Base-by-base conservation (phyloP, 192 early-diverging fungal genomes). In the Mortierella claussenii region DNA sequence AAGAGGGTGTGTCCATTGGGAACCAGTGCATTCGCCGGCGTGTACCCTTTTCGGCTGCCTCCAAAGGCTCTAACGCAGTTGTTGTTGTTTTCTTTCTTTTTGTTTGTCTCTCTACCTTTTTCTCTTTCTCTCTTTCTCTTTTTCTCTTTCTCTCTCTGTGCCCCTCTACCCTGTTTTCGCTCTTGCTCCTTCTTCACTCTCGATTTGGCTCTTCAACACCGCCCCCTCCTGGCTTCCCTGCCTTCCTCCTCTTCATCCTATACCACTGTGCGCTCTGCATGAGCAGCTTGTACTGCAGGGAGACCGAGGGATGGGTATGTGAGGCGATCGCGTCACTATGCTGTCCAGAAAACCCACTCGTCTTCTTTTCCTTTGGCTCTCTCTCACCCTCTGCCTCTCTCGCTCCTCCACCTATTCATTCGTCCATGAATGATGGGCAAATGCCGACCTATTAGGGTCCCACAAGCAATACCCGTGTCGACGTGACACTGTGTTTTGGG, bases 401-500 rank as follows among this genome's bases (percentile, higher is more conserved):
- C 46, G 7, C 46, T 13, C 20, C 21, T n/a, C 5, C 20, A 47
- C 46, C 6, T n/a, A 20, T 23, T 20, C 8, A 20, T 17, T 42
- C 40, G 17, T n/a, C n/a, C n/a, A n/a, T n/a, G n/a, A n/a, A n/a
- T n/a, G n/a, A n/a, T n/a, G n/a, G n/a, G n/a, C n/a, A n/a, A n/a
- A 24, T 51, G 4, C 28, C 24, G 6, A 24, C 17, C 24, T 37
- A 24, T 40, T 46, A 70, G 69, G 61, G 69, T 18, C 69, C 61
- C 20, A 73, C 69, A n/a, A 59, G 42, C n/a, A 26, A 26, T 8
- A 28, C 13, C 12, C 23, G 61, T 21, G 34, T 61, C 1, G 69
- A 65, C 32, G 18, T 73, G 1, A 73, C 69, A 12, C 49, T 33
- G 9, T 64, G 61, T 24, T 65, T 73, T 11, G 69, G 49, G n/a